phyloP scores from a whole-genome alignment of 139 green algal species.

The Zygnema circumcarinatum region DNA sequence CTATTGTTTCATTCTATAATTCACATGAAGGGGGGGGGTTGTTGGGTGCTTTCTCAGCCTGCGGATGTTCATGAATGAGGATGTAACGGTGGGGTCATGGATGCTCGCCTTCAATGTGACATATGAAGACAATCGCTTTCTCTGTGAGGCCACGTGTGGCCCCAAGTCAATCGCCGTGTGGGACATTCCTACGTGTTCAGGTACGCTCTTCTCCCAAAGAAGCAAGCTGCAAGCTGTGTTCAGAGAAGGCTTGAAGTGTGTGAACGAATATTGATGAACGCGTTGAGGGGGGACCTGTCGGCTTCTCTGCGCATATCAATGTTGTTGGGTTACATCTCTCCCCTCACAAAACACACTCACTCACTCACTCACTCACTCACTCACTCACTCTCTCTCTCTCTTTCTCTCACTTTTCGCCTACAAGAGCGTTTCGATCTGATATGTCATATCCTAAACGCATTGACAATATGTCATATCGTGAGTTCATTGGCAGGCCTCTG shows the following conservation, averaged over 20 bases:
- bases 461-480: too few species aligned
- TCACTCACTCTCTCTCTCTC: neutral
- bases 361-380: neutral
- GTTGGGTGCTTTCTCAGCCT: conserved; percentile 25
- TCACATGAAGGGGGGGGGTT: too few species aligned
- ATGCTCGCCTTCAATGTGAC: conserved; percentile 50
- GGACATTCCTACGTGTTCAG: conserved; percentile 43
- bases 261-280: neutral
- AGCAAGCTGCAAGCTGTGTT: neutral
- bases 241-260: neutral
- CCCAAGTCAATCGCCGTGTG: conserved; percentile 34
- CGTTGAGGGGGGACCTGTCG: neutral
- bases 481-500: neutral
- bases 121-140: conserved; percentile 44
- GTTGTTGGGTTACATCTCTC: neutral
- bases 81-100: conserved; percentile 53
- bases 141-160: conserved; percentile 35
- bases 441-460: neutral
- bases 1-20: too few species aligned
- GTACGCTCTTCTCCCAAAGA: neutral
- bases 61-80: conserved; percentile 57
- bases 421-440: neutral
- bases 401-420: neutral
- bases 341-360: neutral
- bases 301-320: neutral